phyloP scores from a whole-genome alignment of 306 rosid species.

The Fragaria ananassa region DNA sequence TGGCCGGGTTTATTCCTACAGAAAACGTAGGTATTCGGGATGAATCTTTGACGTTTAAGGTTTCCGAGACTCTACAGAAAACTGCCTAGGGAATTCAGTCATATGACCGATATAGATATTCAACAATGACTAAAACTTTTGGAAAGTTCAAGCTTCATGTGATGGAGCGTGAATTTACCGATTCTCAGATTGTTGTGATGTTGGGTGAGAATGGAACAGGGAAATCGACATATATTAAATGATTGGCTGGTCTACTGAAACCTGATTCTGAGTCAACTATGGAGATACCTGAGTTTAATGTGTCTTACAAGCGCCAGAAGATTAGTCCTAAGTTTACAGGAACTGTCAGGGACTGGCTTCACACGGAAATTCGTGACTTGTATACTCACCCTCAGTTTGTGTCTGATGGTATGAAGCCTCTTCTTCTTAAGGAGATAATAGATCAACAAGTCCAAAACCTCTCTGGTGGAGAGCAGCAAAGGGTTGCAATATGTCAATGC shows the following conservation, averaged over 20 bases:
- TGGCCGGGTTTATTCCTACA: slow-evolving; percentile 95
- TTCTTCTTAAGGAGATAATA: slow-evolving; percentile 87
- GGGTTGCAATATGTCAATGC: slow-evolving; percentile 89
- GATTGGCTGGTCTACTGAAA: slow-evolving; percentile 46
- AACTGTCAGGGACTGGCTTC: too few species aligned
- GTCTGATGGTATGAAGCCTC: slow-evolving; percentile 40
- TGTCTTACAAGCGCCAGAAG: too few species aligned
- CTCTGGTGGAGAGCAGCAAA: slow-evolving; percentile 95
- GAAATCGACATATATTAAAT: slow-evolving; percentile 84
- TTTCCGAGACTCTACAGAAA: slow-evolving; percentile 96
- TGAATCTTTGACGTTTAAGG: slow-evolving; percentile 91
- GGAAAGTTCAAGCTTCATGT: slow-evolving; percentile 85
- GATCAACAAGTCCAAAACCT: slow-evolving; percentile 91
- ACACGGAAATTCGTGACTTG: too few species aligned
- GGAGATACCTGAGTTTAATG: too few species aligned
- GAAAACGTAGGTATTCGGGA: slow-evolving; percentile 93
- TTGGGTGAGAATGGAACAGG: slow-evolving; percentile 97
- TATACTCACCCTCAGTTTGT: too few species aligned
- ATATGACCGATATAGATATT: slow-evolving; percentile 85
- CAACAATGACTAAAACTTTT: slow-evolving; percentile 86
- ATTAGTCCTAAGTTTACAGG: too few species aligned
- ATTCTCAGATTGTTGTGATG: slow-evolving; percentile 97
- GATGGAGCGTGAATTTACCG: slow-evolving; percentile 88
- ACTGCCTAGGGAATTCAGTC: slow-evolving; percentile 78
- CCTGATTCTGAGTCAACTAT: too few species aligned